A percentile compares a stretch with the other conserved stretches of the same genome.
These are phyloP conservation scores for Phyllosticta citribraziliensis DNA, from an alignment of 2,329 filamentous ascomycete species.

Conservation along the genomic window DNA sequence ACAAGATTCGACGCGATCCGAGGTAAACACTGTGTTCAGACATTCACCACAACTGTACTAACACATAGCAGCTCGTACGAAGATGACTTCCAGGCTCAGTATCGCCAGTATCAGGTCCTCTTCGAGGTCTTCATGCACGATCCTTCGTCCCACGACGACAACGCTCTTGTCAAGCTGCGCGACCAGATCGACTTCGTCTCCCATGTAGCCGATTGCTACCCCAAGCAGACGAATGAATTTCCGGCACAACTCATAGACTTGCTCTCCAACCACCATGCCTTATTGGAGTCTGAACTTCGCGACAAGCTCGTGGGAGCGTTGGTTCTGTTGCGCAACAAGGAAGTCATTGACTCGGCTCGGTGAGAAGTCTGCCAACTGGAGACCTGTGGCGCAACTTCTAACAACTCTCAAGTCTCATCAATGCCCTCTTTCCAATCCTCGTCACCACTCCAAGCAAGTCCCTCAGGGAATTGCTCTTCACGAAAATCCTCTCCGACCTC, in stretches of 20 bases:
- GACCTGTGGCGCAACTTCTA: neutral
- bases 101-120: slow-evolving; percentile 83
- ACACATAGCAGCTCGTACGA: slow-evolving; percentile 59
- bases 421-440: slow-evolving; percentile 88
- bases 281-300: slow-evolving; percentile 71
- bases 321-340: slow-evolving; percentile 79
- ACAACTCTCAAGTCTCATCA: slow-evolving; percentile 48
- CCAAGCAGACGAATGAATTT: slow-evolving; percentile 66
- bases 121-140: slow-evolving; percentile 84
- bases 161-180: slow-evolving; percentile 72
- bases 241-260: slow-evolving; percentile 73
- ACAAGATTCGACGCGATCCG: slow-evolving; percentile 83
- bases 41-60: neutral
- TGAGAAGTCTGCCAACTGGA: slow-evolving; percentile 19
- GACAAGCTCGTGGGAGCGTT: slow-evolving; percentile 93
- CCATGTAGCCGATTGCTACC: slow-evolving; percentile 90
- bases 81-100: slow-evolving; percentile 80
- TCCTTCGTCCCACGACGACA: slow-evolving; percentile 66
- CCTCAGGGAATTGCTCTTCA: slow-evolving; percentile 71
- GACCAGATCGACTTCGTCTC: slow-evolving; percentile 90
- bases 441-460: slow-evolving; percentile 88
- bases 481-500: slow-evolving; percentile 86
- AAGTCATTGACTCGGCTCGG: slow-evolving; percentile 75
- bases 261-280: slow-evolving; percentile 69
- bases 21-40: slow-evolving; percentile 41